Evolutionary conservation across 768 basidiomycete species (phyloP), one percentile per base, ranked within the genome.

Genomic region (Piloderma croceum): DNA sequence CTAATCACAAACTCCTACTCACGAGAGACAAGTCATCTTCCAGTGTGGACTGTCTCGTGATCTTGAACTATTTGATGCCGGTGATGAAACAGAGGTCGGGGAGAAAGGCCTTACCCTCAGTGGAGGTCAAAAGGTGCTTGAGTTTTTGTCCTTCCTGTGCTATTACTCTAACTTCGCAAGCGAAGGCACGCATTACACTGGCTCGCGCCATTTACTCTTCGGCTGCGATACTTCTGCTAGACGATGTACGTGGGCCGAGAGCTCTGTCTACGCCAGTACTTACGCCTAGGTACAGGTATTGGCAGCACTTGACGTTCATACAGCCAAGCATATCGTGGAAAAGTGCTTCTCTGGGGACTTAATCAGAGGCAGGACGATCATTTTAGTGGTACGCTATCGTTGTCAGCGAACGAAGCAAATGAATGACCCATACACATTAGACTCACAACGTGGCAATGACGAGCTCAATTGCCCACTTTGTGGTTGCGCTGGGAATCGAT

Each of bases 231-330:
- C 46, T 75, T 18, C 55, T 75, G n/a, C 59, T 75, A 13, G 73
- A 75, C 47, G 71, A 74, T 48, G 61, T 74, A 21, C 62, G 73
- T 22, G 69, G 68, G 22, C 67, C 69, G 66, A 68, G n/a, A n/a
- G n/a, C n/a, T n/a, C n/a, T 41, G 61, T 64, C n/a, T 51, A 64
- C 21, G 67, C 66, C 18, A 57, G 59, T n/a, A 52, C 55, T 31
- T 62, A 45, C 42, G 64, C 67, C 43, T 58, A 63, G 25, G 62
- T 65, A 22, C 56, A 66, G 37, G 50, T 61, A 20, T 57, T 68
- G 46, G 37, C 41, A 24, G 60, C 67, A 18, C 49, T 68, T 40
- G 48, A 50, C 19, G 59, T 60, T 7, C 69, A 77, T 39, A 79
- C 76, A 3, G 65, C 71, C 2, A 61, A 66, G 24, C 74, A 61